Percentiles rank a stretch among this genome's conserved stretches.
phyloP scores from a whole-genome alignment of 202 grass and related monocot genomes.

The Zoysia matrella region DNA sequence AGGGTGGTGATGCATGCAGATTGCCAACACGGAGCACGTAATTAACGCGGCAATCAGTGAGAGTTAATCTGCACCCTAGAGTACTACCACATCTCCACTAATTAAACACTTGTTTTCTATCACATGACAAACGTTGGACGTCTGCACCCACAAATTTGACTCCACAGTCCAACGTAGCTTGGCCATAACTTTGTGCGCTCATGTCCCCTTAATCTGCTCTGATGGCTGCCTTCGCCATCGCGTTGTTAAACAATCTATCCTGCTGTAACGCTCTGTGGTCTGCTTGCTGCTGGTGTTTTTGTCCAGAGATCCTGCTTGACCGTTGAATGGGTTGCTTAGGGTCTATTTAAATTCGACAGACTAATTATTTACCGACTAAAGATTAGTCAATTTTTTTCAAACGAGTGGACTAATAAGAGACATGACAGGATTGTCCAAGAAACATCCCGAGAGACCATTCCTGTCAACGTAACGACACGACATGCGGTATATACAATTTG shows the following conservation, averaged over 20 bases:
- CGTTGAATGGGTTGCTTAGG: conserved; percentile 26
- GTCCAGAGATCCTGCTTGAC: conserved; percentile 44
- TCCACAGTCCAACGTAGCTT: conserved; percentile 15
- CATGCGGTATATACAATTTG: conserved; percentile 10
- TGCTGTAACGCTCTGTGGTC: conserved; percentile 42
- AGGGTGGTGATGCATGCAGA: conserved; percentile 33
- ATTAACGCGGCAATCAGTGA: conserved; percentile 30
- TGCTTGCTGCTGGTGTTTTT: conserved; percentile 32
- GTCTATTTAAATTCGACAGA: background rate
- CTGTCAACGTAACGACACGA: conserved; percentile 32
- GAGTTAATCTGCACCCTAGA: conserved; percentile 6
- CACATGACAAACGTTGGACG: conserved; percentile 17
- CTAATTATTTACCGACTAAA: too few relatives aligned
- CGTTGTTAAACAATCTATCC: conserved; percentile 33
- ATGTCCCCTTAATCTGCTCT: conserved; percentile 35
- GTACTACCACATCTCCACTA: conserved; percentile 15
- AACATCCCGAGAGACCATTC: conserved; percentile 33
- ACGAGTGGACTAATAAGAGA: background rate
- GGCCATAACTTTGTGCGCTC: background rate
- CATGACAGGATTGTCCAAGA: conserved; percentile 25
- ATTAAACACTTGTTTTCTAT: conserved; percentile 10
- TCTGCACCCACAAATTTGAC: conserved; percentile 27
- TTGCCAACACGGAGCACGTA: conserved; percentile 28
- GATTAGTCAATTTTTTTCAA: conserved; percentile 6
- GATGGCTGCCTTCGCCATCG: conserved; percentile 25